These are phyloP conservation scores for Aspergillus melleus DNA, from an alignment of 2,329 filamentous ascomycete genomes.

Conservation along the genomic window DNA sequence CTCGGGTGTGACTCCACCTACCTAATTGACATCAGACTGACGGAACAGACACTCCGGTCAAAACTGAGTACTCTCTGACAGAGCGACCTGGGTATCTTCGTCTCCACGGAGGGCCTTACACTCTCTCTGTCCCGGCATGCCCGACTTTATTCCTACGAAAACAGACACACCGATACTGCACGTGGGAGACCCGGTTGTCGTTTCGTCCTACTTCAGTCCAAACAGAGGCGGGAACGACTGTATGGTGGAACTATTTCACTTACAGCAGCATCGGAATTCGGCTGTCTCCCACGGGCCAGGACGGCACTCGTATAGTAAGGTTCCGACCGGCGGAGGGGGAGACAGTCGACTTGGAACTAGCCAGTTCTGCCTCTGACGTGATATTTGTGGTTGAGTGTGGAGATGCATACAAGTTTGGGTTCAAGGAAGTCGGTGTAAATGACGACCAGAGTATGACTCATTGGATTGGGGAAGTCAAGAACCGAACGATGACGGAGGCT, in stretches of 20 bases:
- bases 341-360: slow-evolving; percentile 13
- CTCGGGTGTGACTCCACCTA: too few relatives aligned
- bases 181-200: slow-evolving; percentile 46
- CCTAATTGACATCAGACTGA: neutral
- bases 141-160: slow-evolving; percentile 58
- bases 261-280: slow-evolving; percentile 46
- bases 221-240: slow-evolving; percentile 54
- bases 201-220: slow-evolving; percentile 47
- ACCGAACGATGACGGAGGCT: slow-evolving; percentile 33
- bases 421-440: slow-evolving; percentile 13
- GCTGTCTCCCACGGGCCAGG: slow-evolving; percentile 10
- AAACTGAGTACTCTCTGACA: slow-evolving; percentile 48
- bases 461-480: slow-evolving; percentile 33
- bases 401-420: slow-evolving; percentile 31
- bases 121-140: slow-evolving; percentile 51
- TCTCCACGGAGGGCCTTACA: slow-evolving; percentile 55
- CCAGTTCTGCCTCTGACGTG: slow-evolving; percentile 17
- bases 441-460: slow-evolving; percentile 2
- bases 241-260: slow-evolving; percentile 57
- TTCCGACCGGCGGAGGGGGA: slow-evolving; percentile 25
- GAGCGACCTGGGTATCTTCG: slow-evolving; percentile 48
- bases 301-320: slow-evolving; percentile 23
- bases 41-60: slow-evolving; percentile 49
- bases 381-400: slow-evolving; percentile 33
- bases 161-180: slow-evolving; percentile 48